Evolutionary conservation across 805 yeast species (phyloP).

Genomic region (Candida pseudoglaebosa): DNA sequence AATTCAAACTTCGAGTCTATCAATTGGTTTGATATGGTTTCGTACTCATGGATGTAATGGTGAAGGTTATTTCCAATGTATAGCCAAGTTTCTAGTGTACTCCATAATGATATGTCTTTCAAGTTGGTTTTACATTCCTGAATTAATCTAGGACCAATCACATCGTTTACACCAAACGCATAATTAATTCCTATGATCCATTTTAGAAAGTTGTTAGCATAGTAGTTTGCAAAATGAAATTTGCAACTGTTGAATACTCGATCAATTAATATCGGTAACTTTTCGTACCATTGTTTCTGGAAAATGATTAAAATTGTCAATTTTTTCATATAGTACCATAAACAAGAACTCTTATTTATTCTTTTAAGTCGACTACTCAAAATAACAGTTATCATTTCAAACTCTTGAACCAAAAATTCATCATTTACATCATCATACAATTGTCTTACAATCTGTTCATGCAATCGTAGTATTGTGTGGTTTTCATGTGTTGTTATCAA

Average conservation of each 20-base stretch:
- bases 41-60: conserved; percentile 8
- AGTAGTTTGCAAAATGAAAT: conserved; percentile 37
- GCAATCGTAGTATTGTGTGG: conserved; percentile 26
- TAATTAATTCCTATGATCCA: conserved; percentile 23
- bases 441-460: conserved; percentile 20
- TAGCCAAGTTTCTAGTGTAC: conserved; percentile 10
- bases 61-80: not conserved
- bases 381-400: conserved; percentile 30
- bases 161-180: not conserved
- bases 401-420: conserved; percentile 14
- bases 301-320: conserved; percentile 16
- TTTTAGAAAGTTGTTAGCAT: conserved; percentile 29
- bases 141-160: conserved; percentile 6
- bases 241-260: conserved; percentile 26
- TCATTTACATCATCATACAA: conserved; percentile 9
- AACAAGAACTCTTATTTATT: conserved; percentile 37
- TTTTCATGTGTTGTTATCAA: conserved; percentile 38
- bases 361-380: conserved; percentile 24
- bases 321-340: conserved; percentile 33
- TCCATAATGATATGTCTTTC: conserved; percentile 24
- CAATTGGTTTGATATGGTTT: conserved; percentile 4
- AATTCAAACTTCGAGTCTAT: no score
- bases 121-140: conserved; percentile 12
- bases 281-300: not conserved
- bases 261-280: not conserved